Base-by-base conservation (phyloP, 2,329 filamentous ascomycete species). In the Ophiocordyceps camponoti-floridani region DNA sequence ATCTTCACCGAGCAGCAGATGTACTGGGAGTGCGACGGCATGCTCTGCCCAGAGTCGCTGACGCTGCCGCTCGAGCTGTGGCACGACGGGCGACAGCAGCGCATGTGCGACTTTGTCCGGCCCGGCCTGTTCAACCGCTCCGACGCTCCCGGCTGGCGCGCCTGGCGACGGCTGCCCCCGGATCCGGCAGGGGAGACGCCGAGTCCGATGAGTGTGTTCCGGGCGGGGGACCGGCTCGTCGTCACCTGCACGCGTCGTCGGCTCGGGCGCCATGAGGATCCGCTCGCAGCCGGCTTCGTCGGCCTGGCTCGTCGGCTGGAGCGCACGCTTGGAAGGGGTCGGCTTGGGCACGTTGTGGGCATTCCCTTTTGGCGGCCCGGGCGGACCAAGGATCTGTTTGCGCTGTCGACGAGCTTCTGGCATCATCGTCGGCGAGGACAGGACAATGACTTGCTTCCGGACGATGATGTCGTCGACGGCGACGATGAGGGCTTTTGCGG, bases 21-120 rank as follows among this genome's bases (percentile, higher is more conserved):
- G 53, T 64, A 62, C 44, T 64, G 60, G 54, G 58, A 65, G 37
- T 65, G 62, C 37, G 59, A 55, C 40, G 58, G 58, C 42, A 62
- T 62, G 60, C 53, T 57, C 6, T 62, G 59, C 44, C 59, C 59
- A 0, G 60, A 63, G 44, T 56, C 58, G 3, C 47, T 62, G 1
- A 49, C 58, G 1, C 43, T 62, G 10, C 59, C 59, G 0, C 47
- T 62, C 0, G 50, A 55, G 8, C 51, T 54, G n/a, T 58, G 60
- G 40, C 55, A 62, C 41, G 55, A 61, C 19, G 46, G 46, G 43
- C 54, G 55, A 2, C 56, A 61, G 45, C 56, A 58, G 42, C 56
- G 57, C 3, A 61, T 62, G 59, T 54, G 50, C 38, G 59, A 61
- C 44, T 61, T 62, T 41, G 56, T 62, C 49, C 51, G 58, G 1